Conservation (phyloP, 2,329 filamentous ascomycete species). For the Ophiosphaerella narmari region DNA sequence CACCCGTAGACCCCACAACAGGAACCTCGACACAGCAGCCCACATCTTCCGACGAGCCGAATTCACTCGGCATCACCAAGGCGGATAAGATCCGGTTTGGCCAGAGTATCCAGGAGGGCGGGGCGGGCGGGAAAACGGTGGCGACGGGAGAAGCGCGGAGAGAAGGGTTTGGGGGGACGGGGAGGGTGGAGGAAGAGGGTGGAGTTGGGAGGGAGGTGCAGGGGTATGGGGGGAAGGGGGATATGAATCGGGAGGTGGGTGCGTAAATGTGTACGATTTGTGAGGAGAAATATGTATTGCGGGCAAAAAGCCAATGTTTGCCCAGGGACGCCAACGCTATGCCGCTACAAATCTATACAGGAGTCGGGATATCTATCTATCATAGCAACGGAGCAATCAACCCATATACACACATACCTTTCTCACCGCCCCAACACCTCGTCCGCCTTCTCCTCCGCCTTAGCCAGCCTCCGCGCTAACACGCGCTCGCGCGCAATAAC, state of each 20-base stretch:
- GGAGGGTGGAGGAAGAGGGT: slow-evolving; percentile 46
- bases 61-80: slow-evolving; percentile 43
- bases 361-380: slow-evolving; percentile 28
- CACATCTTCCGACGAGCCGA: slow-evolving; percentile 45
- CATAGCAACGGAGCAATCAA: slow-evolving; percentile 10
- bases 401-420: slow-evolving; percentile 1
- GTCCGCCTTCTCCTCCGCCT: slow-evolving; percentile 31
- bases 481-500: slow-evolving; percentile 34
- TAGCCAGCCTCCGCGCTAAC: slow-evolving; percentile 32
- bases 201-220: slow-evolving; percentile 53
- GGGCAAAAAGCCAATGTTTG: background rate
- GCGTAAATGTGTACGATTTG: slow-evolving; percentile 33
- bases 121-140: slow-evolving; percentile 59
- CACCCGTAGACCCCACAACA: slow-evolving; percentile 11
- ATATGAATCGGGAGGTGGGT: slow-evolving; percentile 56
- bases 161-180: slow-evolving; percentile 47
- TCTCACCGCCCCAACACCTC: slow-evolving; percentile 17
- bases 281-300: background rate
- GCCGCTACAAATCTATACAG: slow-evolving; percentile 5
- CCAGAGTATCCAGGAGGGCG: slow-evolving; percentile 60
- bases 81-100: slow-evolving; percentile 61
- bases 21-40: slow-evolving; percentile 17
- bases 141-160: slow-evolving; percentile 44
- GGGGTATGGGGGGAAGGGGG: slow-evolving; percentile 57
- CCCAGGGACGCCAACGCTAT: slow-evolving; percentile 28